A percentile compares a stretch with the other conserved stretches of the same genome.
Conservation (phyloP, 2,329 filamentous ascomycete species). For the Aspergillus sp. region DNA sequence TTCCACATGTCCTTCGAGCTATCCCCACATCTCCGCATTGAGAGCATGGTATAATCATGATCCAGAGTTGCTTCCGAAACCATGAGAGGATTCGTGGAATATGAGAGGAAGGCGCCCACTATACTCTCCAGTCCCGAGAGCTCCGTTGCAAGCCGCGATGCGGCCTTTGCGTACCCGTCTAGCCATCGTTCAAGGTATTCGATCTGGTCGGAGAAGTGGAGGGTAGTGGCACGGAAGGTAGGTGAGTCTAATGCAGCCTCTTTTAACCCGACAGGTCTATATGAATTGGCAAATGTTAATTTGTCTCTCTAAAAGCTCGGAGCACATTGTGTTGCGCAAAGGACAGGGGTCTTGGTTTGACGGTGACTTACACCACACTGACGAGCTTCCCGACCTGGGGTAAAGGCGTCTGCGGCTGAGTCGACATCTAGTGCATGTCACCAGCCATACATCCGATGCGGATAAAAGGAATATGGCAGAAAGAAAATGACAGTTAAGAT, state of each 20-base stretch:
- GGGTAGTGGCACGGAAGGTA: slow-evolving; percentile 84
- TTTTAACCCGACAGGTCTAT: slow-evolving; percentile 79
- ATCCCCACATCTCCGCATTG: slow-evolving; percentile 82
- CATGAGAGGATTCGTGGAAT: slow-evolving; percentile 72
- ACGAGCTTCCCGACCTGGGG: slow-evolving; percentile 50
- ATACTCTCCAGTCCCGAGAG: slow-evolving; percentile 77
- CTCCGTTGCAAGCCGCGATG: slow-evolving; percentile 65
- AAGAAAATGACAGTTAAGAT: slow-evolving; percentile 10
- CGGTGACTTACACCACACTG: slow-evolving; percentile 48
- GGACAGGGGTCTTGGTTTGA: neutral
- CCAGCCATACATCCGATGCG: slow-evolving; percentile 38
- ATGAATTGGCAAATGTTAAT: slow-evolving; percentile 20
- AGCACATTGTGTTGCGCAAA: neutral
- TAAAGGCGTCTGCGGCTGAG: slow-evolving; percentile 41
- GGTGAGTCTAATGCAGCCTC: slow-evolving; percentile 97
- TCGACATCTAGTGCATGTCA: slow-evolving; percentile 47
- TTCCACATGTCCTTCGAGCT: slow-evolving; percentile 87
- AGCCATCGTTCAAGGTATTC: slow-evolving; percentile 94
- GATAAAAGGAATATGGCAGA: slow-evolving; percentile 20
- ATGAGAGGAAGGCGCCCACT: slow-evolving; percentile 75
- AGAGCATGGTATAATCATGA: slow-evolving; percentile 90
- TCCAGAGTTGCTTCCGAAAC: slow-evolving; percentile 86
- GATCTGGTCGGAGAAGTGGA: slow-evolving; percentile 89
- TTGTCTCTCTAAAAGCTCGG: neutral
- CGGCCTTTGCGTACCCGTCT: slow-evolving; percentile 68